phyloP scores from a whole-genome alignment of 2,329 filamentous ascomycete species.

The Claviceps citrina region DNA sequence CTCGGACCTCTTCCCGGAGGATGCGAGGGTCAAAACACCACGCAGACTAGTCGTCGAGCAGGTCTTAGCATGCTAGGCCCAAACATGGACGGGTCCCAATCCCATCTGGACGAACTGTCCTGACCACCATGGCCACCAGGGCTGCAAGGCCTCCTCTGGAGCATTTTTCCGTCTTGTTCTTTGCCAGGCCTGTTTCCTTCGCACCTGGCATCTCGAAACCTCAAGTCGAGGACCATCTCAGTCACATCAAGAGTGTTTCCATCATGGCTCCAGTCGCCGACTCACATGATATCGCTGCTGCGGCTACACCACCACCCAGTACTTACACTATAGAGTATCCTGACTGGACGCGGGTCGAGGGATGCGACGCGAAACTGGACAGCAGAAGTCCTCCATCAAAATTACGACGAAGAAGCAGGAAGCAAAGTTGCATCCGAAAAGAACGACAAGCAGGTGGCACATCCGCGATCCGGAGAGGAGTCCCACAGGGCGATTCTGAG shows the following conservation, averaged over 20 bases:
- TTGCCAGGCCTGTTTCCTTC: no score
- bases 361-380: not conserved
- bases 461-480: not conserved
- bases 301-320: not conserved
- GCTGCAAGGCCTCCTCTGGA: no score
- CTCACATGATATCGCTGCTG: not conserved
- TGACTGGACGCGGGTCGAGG: conserved; percentile 1
- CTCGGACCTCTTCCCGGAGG: no score
- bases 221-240: not conserved
- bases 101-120: no score
- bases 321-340: conserved; percentile 1
- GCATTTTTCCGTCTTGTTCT: no score
- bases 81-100: no score
- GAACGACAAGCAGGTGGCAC: not conserved
- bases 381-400: not conserved
- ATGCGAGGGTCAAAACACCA: no score
- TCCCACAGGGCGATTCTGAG: not conserved
- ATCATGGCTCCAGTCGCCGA: conserved; percentile 1
- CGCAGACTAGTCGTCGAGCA: no score
- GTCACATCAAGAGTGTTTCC: no score
- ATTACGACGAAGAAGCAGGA: conserved; percentile 1
- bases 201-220: no score
- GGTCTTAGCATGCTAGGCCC: no score
- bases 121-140: no score
- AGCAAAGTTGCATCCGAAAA: not conserved